These are phyloP conservation scores for Jacaranda mimosifolia DNA, from an alignment of 257 asterid genomes.

Conservation along the genomic window DNA sequence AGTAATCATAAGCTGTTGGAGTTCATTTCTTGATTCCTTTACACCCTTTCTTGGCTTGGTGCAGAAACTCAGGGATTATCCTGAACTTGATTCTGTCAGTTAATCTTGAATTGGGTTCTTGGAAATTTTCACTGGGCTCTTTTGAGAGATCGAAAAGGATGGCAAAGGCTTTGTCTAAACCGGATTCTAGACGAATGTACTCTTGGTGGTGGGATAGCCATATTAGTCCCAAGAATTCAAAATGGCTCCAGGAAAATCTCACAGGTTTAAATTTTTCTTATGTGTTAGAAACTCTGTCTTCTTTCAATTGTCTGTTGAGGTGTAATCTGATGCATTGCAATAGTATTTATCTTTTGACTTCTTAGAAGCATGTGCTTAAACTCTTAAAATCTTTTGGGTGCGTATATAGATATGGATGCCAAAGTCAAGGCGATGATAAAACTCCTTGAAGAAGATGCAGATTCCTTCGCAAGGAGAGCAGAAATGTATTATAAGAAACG, in stretches of 20 bases:
- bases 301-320: background rate
- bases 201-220: constrained; percentile 99
- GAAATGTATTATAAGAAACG: constrained; percentile 99
- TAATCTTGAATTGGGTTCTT: constrained; percentile 52
- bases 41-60: constrained; percentile 29
- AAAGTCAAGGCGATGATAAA: constrained; percentile 95
- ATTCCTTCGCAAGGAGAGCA: constrained; percentile 97
- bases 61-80: constrained; percentile 43
- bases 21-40: constrained; percentile 25
- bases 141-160: constrained; percentile 43
- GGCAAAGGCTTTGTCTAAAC: constrained; percentile 60
- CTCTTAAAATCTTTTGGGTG: constrained; percentile 21
- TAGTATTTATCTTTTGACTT: background rate
- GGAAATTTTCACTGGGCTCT: constrained; percentile 31
- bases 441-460: constrained; percentile 96
- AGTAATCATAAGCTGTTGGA: background rate
- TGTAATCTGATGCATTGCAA: constrained; percentile 13
- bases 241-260: constrained; percentile 98
- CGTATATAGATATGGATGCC: constrained; percentile 79
- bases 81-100: constrained; percentile 45
- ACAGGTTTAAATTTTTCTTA: constrained; percentile 60
- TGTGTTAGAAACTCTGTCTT: background rate
- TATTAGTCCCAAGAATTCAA: constrained; percentile 93
- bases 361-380: constrained; percentile 15
- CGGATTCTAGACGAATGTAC: constrained; percentile 81